Percentiles rank a stretch among this genome's conserved stretches.
Conservation (phyloP, 2,329 filamentous ascomycete genomes). For the Coniella lustricola region DNA sequence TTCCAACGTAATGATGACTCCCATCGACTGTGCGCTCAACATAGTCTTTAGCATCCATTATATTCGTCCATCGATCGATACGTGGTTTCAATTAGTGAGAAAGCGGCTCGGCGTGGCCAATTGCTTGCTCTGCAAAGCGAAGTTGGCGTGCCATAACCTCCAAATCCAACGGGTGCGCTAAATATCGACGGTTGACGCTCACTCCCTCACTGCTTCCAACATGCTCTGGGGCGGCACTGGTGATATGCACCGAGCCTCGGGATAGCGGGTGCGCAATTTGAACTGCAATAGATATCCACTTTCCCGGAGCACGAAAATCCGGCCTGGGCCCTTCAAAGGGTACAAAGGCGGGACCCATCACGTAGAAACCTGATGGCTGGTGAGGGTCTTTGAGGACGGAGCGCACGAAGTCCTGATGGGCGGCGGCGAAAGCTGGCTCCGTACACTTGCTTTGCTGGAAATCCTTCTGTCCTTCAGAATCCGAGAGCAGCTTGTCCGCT, state of each 20-base stretch:
- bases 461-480: background rate
- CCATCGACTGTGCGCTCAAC: background rate
- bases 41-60: background rate
- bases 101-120: background rate
- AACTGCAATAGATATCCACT: background rate
- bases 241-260: background rate
- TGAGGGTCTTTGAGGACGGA: background rate
- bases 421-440: background rate
- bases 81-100: background rate
- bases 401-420: background rate
- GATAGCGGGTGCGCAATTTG: background rate
- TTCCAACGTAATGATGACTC: slow-evolving; percentile 28
- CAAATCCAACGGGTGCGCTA: slow-evolving; percentile 3
- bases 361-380: background rate
- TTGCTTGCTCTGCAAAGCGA: background rate
- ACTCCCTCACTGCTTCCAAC: too few species aligned
- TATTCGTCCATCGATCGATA: background rate
- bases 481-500: background rate
- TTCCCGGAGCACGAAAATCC: background rate
- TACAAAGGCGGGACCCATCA: background rate
- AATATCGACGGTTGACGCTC: background rate
- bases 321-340: background rate
- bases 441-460: background rate
- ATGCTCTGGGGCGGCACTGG: background rate
- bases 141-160: slow-evolving; percentile 5